phyloP scores from a whole-genome alignment of 495 filamentous ascomycete genomes.

The Talaromyces trachyspermus region DNA sequence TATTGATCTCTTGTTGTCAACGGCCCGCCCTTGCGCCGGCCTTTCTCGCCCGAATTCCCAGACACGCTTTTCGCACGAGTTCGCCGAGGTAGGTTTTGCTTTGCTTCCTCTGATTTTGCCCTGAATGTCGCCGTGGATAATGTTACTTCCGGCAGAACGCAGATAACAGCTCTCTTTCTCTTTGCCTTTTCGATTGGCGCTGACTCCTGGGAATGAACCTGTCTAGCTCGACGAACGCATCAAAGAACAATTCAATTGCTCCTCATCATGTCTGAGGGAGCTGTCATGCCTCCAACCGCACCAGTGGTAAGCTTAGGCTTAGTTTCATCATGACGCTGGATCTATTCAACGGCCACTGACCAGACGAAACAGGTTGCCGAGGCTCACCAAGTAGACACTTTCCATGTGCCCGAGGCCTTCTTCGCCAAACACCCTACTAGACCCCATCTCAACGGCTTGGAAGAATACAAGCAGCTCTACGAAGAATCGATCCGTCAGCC shows the following conservation, averaged over 20 bases:
- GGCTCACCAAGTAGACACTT: constrained; percentile 81
- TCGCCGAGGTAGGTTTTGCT: neutral
- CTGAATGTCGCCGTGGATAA: neutral
- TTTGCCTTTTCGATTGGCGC: neutral
- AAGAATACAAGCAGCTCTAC: constrained; percentile 88
- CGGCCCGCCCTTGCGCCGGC: no score
- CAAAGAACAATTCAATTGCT: neutral
- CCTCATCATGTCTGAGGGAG: constrained; percentile 58
- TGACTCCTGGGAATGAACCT: neutral
- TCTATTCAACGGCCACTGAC: neutral
- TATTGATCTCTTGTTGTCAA: no score
- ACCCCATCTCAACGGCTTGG: constrained; percentile 60
- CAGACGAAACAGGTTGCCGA: constrained; percentile 43
- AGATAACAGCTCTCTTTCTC: neutral
- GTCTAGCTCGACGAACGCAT: neutral
- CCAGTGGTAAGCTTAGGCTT: constrained; percentile 60
- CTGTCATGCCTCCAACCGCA: constrained; percentile 44
- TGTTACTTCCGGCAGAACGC: neutral
- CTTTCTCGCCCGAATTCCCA: no score
- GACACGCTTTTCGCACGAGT: no score
- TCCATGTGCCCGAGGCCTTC: constrained; percentile 56
- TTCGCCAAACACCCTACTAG: constrained; percentile 64
- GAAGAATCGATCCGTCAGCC: constrained; percentile 93
- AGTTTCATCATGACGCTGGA: neutral
- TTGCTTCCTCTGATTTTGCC: neutral